Evolutionary conservation across 805 yeast species (phyloP).

Genomic region (Candida chauliodis): DNA sequence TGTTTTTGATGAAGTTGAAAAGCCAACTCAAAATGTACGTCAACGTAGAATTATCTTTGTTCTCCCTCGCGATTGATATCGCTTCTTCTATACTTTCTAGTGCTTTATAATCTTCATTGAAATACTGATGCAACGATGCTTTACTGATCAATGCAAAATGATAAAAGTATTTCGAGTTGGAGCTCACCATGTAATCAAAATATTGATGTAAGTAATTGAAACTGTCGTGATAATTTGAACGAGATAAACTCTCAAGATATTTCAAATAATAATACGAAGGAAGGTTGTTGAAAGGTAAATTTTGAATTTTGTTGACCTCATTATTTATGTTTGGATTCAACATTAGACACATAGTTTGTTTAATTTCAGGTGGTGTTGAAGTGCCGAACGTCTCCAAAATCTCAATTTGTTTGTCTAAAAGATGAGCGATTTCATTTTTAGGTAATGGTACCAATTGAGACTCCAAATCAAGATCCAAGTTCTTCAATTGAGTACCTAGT

Average conservation of each 20-base stretch:
- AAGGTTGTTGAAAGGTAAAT: conserved; percentile 23
- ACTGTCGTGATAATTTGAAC: conserved; percentile 60
- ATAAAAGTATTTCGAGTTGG: conserved; percentile 58
- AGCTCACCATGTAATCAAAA: conserved; percentile 77
- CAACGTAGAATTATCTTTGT: conserved; percentile 68
- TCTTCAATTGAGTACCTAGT: conserved; percentile 14
- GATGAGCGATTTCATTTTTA: conserved; percentile 46
- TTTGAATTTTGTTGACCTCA: conserved; percentile 24
- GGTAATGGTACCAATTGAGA: conserved; percentile 37
- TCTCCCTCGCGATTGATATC: conserved; percentile 81
- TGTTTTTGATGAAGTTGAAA: conserved; percentile 61
- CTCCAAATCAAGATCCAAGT: conserved; percentile 8
- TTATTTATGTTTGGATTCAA: conserved; percentile 42
- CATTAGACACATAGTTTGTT: conserved; percentile 41
- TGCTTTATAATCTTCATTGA: conserved; percentile 66
- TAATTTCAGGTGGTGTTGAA: conserved; percentile 43
- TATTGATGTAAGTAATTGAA: conserved; percentile 49
- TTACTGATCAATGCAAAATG: conserved; percentile 74
- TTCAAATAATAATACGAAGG: conserved; percentile 51
- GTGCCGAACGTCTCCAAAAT: conserved; percentile 51
- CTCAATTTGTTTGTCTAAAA: conserved; percentile 52
- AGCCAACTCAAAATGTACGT: conserved; percentile 74
- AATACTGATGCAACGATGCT: conserved; percentile 68
- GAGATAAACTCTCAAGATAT: conserved; percentile 56
- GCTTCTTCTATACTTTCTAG: conserved; percentile 82